These are phyloP conservation scores for Suhomyces faveliae DNA, from an alignment of 805 yeast species.

Conservation along the genomic window DNA sequence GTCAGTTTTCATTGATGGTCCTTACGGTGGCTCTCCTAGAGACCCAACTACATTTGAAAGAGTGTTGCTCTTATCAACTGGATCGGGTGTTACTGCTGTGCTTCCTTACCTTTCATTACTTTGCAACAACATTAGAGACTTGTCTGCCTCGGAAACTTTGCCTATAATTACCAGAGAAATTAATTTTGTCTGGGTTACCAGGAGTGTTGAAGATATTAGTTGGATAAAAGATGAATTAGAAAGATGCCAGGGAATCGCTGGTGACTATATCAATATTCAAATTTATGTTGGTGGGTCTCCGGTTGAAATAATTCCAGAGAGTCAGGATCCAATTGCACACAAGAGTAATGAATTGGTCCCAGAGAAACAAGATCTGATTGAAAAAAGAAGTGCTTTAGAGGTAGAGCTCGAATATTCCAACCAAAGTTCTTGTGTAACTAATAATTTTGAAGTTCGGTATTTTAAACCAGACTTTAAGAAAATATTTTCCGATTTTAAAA, in stretches of 20 bases:
- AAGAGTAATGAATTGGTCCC: no score
- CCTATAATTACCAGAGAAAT: conserved; percentile 24
- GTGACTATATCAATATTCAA: conserved; percentile 26
- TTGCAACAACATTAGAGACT: conserved; percentile 14
- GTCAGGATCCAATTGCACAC: no score
- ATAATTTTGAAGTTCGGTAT: conserved; percentile 15
- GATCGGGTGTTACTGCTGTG: conserved; percentile 53
- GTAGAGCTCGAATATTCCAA: neutral
- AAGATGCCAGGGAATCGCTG: conserved; percentile 24
- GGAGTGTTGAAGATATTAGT: conserved; percentile 27
- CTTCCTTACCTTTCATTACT: conserved; percentile 41
- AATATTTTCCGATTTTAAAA: conserved; percentile 15
- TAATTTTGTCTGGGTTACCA: conserved; percentile 47
- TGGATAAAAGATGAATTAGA: conserved; percentile 42
- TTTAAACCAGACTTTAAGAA: conserved; percentile 20
- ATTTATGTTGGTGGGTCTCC: conserved; percentile 22
- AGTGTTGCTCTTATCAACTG: conserved; percentile 43
- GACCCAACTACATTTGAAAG: conserved; percentile 46
- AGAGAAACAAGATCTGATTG: neutral
- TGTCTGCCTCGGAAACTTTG: conserved; percentile 7
- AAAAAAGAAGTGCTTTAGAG: neutral
- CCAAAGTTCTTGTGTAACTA: neutral
- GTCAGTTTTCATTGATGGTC: conserved; percentile 51
- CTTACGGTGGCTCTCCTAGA: conserved; percentile 55
- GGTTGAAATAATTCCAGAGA: neutral